Conservation (phyloP, 768 basidiomycete genomes). For the Tylopilus sp. region DNA sequence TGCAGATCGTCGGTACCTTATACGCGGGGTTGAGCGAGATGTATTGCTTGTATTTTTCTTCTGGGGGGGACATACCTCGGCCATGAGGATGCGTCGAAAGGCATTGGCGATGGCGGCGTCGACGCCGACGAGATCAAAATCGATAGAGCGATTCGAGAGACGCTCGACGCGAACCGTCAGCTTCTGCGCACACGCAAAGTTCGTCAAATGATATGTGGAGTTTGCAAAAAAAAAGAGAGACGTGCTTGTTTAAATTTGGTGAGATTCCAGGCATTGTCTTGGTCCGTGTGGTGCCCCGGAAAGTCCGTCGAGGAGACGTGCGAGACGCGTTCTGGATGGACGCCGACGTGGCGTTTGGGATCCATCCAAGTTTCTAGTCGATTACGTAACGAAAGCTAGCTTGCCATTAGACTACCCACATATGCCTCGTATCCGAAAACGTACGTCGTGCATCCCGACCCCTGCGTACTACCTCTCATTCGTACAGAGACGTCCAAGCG, state of each 20-base stretch:
- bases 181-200: slow-evolving; percentile 43
- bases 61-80: slow-evolving; percentile 68
- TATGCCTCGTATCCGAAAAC: slow-evolving; percentile 69
- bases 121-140: slow-evolving; percentile 93
- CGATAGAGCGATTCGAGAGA: slow-evolving; percentile 78
- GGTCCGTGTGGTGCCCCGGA: slow-evolving; percentile 83
- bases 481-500: slow-evolving; percentile 80
- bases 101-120: slow-evolving; percentile 97
- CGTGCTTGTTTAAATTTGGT: slow-evolving; percentile 61
- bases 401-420: not conserved
- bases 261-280: slow-evolving; percentile 85
- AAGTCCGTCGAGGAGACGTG: slow-evolving; percentile 88
- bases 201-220: not conserved
- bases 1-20: slow-evolving; percentile 91
- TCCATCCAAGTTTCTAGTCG: slow-evolving; percentile 25
- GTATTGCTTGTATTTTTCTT: too few relatives aligned
- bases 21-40: too few relatives aligned
- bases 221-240: slow-evolving; percentile 41
- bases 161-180: slow-evolving; percentile 72
- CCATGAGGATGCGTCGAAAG: slow-evolving; percentile 85
- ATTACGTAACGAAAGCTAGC: slow-evolving; percentile 17
- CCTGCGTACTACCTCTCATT: not conserved
- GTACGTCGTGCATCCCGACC: slow-evolving; percentile 29
- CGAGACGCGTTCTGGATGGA: slow-evolving; percentile 67
- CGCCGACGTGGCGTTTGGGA: slow-evolving; percentile 56